Evolutionary conservation across 768 basidiomycete species (phyloP).

Genomic region (Boletus rufocinnamomeus): DNA sequence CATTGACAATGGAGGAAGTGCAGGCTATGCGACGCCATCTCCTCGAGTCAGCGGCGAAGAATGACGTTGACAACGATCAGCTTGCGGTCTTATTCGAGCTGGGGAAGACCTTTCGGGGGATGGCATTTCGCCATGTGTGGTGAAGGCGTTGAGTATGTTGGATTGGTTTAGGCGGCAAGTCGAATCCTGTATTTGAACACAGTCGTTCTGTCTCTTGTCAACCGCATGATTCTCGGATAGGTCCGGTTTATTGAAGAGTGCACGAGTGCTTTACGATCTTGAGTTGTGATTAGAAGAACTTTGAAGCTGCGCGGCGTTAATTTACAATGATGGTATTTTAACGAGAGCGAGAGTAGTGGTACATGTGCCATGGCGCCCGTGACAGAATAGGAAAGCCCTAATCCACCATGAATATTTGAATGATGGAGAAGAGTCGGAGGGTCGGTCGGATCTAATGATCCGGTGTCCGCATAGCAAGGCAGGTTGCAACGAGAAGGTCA

Average conservation of each 20-base stretch:
- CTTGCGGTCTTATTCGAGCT: constrained; percentile 25
- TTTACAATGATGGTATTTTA: constrained; percentile 7
- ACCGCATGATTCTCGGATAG: not conserved
- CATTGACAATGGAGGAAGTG: constrained; percentile 23
- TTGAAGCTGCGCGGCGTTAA: not conserved
- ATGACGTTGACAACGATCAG: constrained; percentile 7
- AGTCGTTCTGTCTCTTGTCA: not conserved
- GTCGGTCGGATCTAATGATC: constrained; percentile 20
- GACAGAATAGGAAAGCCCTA: not conserved
- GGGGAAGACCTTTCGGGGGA: constrained; percentile 24
- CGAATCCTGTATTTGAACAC: not conserved
- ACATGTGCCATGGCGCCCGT: not conserved
- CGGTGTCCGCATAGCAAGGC: constrained; percentile 34
- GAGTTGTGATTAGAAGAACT: not conserved
- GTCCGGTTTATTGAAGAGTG: not conserved
- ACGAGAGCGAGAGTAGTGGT: not conserved
- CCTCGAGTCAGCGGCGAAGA: constrained; percentile 6
- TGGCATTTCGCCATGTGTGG: constrained; percentile 29
- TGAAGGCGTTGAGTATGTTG: constrained; percentile 8
- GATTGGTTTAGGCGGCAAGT: not conserved
- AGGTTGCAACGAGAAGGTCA: constrained; percentile 35
- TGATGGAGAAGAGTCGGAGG: not conserved
- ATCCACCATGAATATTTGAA: not conserved
- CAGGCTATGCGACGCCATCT: constrained; percentile 17
- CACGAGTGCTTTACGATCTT: not conserved